phyloP scores from a whole-genome alignment of 2,329 filamentous ascomycete genomes.

The Colletotrichum salicis region DNA sequence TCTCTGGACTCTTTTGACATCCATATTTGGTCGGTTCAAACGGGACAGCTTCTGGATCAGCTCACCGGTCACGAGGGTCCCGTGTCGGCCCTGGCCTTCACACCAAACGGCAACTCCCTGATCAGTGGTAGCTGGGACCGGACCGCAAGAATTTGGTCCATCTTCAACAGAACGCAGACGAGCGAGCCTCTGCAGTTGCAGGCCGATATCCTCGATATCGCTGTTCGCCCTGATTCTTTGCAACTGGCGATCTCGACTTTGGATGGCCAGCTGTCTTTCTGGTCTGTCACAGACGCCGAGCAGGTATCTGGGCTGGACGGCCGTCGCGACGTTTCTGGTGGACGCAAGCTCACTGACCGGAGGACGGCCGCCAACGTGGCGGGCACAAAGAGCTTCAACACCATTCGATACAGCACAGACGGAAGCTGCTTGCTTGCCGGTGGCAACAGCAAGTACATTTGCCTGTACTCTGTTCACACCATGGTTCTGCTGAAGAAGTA shows the following conservation, averaged over 20 bases:
- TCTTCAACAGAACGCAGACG: constrained; percentile 93
- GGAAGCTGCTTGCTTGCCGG: constrained; percentile 89
- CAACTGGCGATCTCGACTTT: constrained; percentile 93
- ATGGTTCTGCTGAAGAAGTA: constrained; percentile 94
- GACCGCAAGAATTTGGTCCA: constrained; percentile 94
- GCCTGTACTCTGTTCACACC: constrained; percentile 92
- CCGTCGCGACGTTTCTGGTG: constrained; percentile 90
- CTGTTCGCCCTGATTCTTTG: constrained; percentile 88
- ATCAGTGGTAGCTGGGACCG: constrained; percentile 97
- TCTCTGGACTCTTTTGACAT: constrained; percentile 97
- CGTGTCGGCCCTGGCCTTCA: constrained; percentile 87
- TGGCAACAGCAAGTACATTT: constrained; percentile 98
- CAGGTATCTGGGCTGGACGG: constrained; percentile 90
- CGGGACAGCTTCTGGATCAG: constrained; percentile 91
- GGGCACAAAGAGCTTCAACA: constrained; percentile 89
- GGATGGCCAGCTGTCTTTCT: constrained; percentile 94
- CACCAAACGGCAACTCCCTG: constrained; percentile 83
- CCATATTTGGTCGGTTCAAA: constrained; percentile 98
- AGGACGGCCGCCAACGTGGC: constrained; percentile 90
- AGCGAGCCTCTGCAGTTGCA: constrained; percentile 94
- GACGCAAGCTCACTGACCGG: constrained; percentile 87
- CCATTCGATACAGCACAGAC: constrained; percentile 90
- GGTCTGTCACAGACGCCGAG: constrained; percentile 87
- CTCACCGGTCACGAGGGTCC: constrained; percentile 94
- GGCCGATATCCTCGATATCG: constrained; percentile 87